Conservation (phyloP, 441 rosid genomes). For the Corymbia calophylla region DNA sequence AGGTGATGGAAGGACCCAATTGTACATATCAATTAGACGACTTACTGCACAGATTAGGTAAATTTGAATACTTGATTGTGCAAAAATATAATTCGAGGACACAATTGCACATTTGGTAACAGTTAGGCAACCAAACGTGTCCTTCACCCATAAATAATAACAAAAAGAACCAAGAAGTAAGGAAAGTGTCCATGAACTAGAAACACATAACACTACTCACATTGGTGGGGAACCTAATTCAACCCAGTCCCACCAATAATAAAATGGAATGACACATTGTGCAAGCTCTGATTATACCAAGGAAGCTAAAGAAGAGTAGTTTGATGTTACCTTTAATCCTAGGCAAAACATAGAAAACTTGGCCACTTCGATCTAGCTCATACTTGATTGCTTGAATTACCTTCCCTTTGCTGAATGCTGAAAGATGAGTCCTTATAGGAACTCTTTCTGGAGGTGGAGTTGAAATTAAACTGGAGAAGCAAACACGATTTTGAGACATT, state of each 20-base stretch:
- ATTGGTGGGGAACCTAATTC: neutral
- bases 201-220: neutral
- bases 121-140: neutral
- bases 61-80: neutral
- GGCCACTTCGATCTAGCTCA: conserved; percentile 89
- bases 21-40: neutral
- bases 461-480: conserved; percentile 69
- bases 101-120: neutral
- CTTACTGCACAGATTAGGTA: neutral
- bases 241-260: neutral
- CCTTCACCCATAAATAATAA: neutral
- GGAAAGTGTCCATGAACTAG: neutral
- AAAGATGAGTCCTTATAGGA: conserved; percentile 90
- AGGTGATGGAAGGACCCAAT: neutral
- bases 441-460: conserved; percentile 99
- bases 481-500: neutral
- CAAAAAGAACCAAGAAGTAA: neutral
- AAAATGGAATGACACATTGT: neutral
- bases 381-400: conserved; percentile 65
- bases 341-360: conserved; percentile 94
- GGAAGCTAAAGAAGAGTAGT: conserved; percentile 5
- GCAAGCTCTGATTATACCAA: neutral
- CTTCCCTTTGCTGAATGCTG: conserved; percentile 52
- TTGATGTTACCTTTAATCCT: conserved; percentile 72
- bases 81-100: neutral